Base-by-base conservation (phyloP, 305 asterid genomes). In the Petunia hybrid region DNA sequence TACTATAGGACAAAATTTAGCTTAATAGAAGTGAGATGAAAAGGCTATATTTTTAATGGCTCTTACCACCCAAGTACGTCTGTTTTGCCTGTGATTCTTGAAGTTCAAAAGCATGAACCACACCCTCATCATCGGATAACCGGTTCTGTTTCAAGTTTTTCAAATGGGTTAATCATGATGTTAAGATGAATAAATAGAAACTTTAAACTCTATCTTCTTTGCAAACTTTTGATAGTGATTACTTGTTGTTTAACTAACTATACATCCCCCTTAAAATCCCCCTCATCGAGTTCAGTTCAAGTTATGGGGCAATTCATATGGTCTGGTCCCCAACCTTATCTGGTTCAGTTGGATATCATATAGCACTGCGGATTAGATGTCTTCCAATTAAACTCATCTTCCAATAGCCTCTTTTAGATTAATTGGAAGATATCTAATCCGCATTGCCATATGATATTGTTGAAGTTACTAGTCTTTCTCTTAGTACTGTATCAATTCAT, bases 71-170 rank as follows among this genome's bases (percentile, higher is more conserved):
- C 31, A 0, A 16, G 46, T 69, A 22, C 22, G 2, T 45, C 13
- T 69, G 59, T 31, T 69, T 69, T 69, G 40, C 10, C 3, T 22
- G 35, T 2, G 59, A 69, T 45, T 45, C 77, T 69, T 69, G 77
- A 69, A 69, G 77, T 9, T 10, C 77, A 45, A 69, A 43, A 22
- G 77, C 59, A 69, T 41, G 59, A 69, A 69, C 77, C 77, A 69
- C 59, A 1, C 45, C 77, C 10, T 69, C 77, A 0, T 69, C 59
- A 43, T 69, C 77, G 22, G 77, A 69, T 57, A 69, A 69, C 45
- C 45, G 59, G 14, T 4, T 59, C 77, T 69, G 77, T 8, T 69
- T 45, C 59, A 69, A 69, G 77, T 69, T 45, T 4, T 69, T 42
- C 40, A 43, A 1, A 69, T 69, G 57, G 40, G 6, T 69, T 69